phyloP scores from a whole-genome alignment of 306 rosid species.

The Cucurbita pepo region DNA sequence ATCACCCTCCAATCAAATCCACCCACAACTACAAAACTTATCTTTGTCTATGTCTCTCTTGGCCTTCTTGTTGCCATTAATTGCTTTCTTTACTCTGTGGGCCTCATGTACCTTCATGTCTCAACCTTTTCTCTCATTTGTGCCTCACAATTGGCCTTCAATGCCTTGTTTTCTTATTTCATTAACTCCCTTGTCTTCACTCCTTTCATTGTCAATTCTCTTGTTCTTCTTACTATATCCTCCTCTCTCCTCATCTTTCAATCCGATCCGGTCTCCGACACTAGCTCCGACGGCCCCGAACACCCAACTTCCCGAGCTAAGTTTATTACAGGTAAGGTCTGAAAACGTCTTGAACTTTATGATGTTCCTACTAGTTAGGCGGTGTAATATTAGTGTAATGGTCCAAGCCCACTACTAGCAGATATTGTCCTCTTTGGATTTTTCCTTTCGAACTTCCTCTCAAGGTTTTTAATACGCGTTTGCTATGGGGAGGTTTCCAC shows the following conservation, averaged over 20 bases:
- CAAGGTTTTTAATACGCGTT: no score
- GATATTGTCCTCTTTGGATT: no score
- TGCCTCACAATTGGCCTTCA: constrained; percentile 40
- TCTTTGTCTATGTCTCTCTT: constrained; percentile 14
- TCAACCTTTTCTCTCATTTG: constrained; percentile 35
- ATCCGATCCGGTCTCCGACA: not conserved
- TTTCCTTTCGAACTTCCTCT: no score
- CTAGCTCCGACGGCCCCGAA: not conserved
- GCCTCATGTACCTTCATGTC: constrained; percentile 35
- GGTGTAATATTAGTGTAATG: no score
- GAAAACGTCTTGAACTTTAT: no score
- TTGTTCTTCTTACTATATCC: constrained; percentile 39
- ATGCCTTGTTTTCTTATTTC: constrained; percentile 43
- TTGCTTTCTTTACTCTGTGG: constrained; percentile 21
- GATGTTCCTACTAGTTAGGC: no score
- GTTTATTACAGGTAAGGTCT: constrained; percentile 2
- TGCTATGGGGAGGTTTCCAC: no score
- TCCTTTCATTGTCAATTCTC: constrained; percentile 29
- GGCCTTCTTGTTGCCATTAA: constrained; percentile 20
- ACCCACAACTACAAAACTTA: not conserved
- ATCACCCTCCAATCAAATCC: not conserved
- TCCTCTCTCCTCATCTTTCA: constrained; percentile 27
- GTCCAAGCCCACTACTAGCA: no score
- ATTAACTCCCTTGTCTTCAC: constrained; percentile 38
- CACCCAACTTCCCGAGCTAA: constrained; percentile 4